Conservation (phyloP, 73 alveolate species). For the Tetrahymena elliotti region DNA sequence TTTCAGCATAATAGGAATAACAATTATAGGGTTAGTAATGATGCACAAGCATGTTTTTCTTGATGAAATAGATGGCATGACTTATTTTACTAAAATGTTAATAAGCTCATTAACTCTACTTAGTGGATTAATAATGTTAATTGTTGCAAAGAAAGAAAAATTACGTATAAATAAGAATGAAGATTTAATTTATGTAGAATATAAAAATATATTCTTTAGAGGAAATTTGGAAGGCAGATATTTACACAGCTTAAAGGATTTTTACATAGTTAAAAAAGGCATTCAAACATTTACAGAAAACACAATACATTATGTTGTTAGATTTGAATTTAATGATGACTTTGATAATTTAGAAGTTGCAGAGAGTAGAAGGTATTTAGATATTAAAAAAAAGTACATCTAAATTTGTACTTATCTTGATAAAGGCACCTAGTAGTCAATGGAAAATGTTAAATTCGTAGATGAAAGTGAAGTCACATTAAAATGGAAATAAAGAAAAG, state of each 20-base stretch:
- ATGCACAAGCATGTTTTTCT: background rate
- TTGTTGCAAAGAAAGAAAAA: background rate
- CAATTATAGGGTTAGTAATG: background rate
- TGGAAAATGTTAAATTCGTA: background rate
- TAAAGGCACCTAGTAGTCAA: background rate
- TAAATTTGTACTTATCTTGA: background rate
- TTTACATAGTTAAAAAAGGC: background rate
- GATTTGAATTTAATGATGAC: background rate
- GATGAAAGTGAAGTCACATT: background rate
- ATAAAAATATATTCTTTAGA: background rate
- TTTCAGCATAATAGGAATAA: background rate
- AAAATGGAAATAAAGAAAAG: background rate
- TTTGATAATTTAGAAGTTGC: background rate
- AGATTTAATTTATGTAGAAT: background rate
- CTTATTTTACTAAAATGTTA: background rate
- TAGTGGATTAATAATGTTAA: background rate
- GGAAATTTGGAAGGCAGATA: background rate
- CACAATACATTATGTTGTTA: background rate
- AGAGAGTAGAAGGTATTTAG: background rate
- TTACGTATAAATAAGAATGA: background rate
- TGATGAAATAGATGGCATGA: background rate
- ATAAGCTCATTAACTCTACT: background rate
- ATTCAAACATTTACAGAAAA: background rate
- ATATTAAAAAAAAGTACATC: background rate
- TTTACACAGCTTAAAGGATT: background rate